Percentiles rank a stretch among this genome's conserved stretches.
phyloP scores from a whole-genome alignment of 2,329 filamentous ascomycete genomes.

The Eutypella sp. region DNA sequence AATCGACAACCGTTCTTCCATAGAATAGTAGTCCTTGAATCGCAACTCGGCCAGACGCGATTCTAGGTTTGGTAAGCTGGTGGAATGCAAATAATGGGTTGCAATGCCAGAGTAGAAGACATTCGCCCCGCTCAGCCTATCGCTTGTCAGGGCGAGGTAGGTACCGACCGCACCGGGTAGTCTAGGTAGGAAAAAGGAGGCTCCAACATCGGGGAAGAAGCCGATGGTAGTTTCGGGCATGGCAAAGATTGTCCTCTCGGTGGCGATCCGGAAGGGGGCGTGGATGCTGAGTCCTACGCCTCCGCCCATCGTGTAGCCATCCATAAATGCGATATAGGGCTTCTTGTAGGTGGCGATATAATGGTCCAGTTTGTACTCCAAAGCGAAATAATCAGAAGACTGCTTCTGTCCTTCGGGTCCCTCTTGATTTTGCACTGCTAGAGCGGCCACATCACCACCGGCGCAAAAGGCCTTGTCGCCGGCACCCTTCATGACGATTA shows the following conservation, averaged over 20 bases:
- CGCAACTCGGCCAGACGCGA: constrained; percentile 80
- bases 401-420: constrained; percentile 65
- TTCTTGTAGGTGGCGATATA: constrained; percentile 90
- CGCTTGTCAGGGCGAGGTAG: constrained; percentile 89
- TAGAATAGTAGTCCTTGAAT: constrained; percentile 71
- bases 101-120: constrained; percentile 88
- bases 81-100: constrained; percentile 94
- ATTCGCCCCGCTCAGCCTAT: constrained; percentile 75
- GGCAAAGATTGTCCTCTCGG: constrained; percentile 89
- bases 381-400: constrained; percentile 81
- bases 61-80: constrained; percentile 75
- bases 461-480: constrained; percentile 85
- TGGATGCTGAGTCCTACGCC: constrained; percentile 92
- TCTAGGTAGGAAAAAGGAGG: constrained; percentile 88
- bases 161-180: constrained; percentile 84
- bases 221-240: constrained; percentile 99
- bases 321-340: constrained; percentile 93
- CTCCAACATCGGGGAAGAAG: constrained; percentile 97
- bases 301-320: constrained; percentile 97
- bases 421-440: constrained; percentile 68
- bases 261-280: constrained; percentile 93
- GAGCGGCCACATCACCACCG: constrained; percentile 79
- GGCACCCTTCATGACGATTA: constrained; percentile 86
- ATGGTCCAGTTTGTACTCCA: constrained; percentile 96
- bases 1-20: constrained; percentile 59